These are phyloP conservation scores for Grosmannia clavigera DNA, from an alignment of 2,329 filamentous ascomycete genomes.

Conservation along the genomic window DNA sequence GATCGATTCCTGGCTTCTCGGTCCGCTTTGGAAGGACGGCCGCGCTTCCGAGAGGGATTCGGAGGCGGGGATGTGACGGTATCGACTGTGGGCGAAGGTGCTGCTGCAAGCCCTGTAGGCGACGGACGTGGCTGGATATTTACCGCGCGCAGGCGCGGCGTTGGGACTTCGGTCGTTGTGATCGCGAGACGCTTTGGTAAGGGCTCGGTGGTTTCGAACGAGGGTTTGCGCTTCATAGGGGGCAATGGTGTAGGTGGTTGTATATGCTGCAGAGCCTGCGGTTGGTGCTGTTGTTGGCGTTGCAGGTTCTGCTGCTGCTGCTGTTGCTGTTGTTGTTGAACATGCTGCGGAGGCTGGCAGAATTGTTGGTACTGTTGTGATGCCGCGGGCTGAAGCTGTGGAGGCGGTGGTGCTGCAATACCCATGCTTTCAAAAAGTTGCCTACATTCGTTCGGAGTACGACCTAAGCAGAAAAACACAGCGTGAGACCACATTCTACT, in stretches of 20 bases:
- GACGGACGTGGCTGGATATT: slow-evolving; percentile 21
- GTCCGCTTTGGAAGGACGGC: slow-evolving; percentile 22
- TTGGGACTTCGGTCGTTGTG: slow-evolving; percentile 6
- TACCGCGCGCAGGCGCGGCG: slow-evolving; percentile 10
- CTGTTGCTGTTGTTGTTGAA: neutral
- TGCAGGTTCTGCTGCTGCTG: neutral
- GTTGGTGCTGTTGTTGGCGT: slow-evolving; percentile 2
- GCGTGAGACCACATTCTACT: slow-evolving; percentile 1
- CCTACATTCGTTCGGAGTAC: slow-evolving; percentile 22
- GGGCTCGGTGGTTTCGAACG: slow-evolving; percentile 19
- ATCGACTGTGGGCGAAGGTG: neutral
- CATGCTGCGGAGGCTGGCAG: neutral
- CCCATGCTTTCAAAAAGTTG: slow-evolving; percentile 20
- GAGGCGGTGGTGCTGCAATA: slow-evolving; percentile 1
- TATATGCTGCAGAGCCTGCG: slow-evolving; percentile 13
- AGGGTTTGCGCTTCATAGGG: slow-evolving; percentile 19
- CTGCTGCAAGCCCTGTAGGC: slow-evolving; percentile 14
- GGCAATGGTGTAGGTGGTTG: slow-evolving; percentile 5
- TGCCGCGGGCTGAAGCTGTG: slow-evolving; percentile 11
- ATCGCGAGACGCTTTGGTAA: slow-evolving; percentile 19
- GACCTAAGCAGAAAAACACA: slow-evolving; percentile 15
- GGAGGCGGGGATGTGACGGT: neutral
- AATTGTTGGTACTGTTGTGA: neutral
- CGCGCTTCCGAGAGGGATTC: slow-evolving; percentile 17
- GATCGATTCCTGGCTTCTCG: slow-evolving; percentile 17